A percentile compares a stretch with the other conserved stretches of the same genome.
These are phyloP conservation scores for Vicia faba DNA, from an alignment of 306 rosid genomes.

Conservation along the genomic window DNA sequence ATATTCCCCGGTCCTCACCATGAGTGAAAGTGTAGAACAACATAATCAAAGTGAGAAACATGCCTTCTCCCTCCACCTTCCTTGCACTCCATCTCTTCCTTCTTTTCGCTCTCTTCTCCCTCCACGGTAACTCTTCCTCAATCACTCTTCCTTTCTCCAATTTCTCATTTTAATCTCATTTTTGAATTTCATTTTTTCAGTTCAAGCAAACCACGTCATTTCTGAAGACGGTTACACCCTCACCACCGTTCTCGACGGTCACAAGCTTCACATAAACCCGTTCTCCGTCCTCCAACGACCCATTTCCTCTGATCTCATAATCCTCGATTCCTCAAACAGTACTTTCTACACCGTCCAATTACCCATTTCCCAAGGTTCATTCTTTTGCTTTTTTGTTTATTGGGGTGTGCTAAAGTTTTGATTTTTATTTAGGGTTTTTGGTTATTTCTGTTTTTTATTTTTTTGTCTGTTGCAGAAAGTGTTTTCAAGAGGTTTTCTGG, in stretches of 20 bases:
- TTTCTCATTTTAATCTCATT: not conserved
- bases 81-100: slow-evolving; percentile 34
- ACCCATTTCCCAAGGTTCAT: slow-evolving; percentile 58
- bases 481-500: slow-evolving; percentile 51
- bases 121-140: slow-evolving; percentile 36
- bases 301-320: slow-evolving; percentile 57
- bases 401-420: slow-evolving; percentile 12
- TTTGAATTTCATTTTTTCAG: slow-evolving; percentile 31
- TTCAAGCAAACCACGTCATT: slow-evolving; percentile 37
- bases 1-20: too few species aligned
- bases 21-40: not conserved
- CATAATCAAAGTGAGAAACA: slow-evolving; percentile 9
- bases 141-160: not conserved
- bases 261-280: slow-evolving; percentile 55
- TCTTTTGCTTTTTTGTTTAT: not conserved
- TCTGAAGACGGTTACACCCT: slow-evolving; percentile 66
- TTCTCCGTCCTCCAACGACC: slow-evolving; percentile 43
- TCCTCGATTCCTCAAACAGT: slow-evolving; percentile 58
- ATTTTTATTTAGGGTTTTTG: slow-evolving; percentile 8
- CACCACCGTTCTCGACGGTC: slow-evolving; percentile 65
- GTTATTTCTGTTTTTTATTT: not conserved
- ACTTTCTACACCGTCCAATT: slow-evolving; percentile 51
- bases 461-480: slow-evolving; percentile 43
- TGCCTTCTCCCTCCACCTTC: slow-evolving; percentile 37
- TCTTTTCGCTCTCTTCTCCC: slow-evolving; percentile 33